phyloP scores from a whole-genome alignment of 2,329 filamentous ascomycete genomes.

The Dothistroma septosporum region DNA sequence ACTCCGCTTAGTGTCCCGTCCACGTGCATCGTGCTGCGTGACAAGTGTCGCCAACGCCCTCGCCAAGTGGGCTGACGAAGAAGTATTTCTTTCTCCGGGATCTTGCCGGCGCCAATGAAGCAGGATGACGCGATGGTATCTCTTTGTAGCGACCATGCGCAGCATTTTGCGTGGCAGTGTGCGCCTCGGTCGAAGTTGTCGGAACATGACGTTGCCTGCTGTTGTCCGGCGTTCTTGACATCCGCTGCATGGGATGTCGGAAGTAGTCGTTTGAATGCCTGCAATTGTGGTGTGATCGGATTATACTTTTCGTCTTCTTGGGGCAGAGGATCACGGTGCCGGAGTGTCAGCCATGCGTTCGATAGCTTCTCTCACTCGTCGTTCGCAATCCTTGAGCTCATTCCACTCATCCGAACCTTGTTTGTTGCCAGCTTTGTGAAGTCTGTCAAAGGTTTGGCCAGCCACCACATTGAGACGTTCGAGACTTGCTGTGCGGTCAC shows the following conservation, averaged over 20 bases:
- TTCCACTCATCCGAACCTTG: not conserved
- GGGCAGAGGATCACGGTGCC: not conserved
- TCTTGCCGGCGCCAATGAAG: not conserved
- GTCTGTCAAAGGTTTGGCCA: not conserved
- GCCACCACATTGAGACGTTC: not conserved
- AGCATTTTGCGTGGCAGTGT: not conserved
- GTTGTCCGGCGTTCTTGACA: no score
- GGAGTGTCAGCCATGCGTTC: not conserved
- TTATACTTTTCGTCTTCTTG: not conserved
- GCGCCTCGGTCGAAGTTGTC: no score
- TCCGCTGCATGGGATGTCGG: not conserved
- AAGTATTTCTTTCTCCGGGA: not conserved
- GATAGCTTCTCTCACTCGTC: not conserved
- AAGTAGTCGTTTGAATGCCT: not conserved
- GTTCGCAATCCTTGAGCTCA: not conserved
- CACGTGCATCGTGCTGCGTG: not conserved
- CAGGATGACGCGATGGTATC: not conserved
- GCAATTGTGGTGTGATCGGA: not conserved
- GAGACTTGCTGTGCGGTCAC: not conserved
- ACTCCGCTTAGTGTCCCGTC: not conserved
- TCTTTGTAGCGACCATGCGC: not conserved
- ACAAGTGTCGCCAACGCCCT: not conserved
- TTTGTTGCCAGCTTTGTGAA: not conserved
- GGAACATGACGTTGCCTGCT: no score
- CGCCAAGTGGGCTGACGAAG: not conserved